Evolutionary conservation across 345 rosid genomes (phyloP).

Genomic region (Linum usitatissimum): DNA sequence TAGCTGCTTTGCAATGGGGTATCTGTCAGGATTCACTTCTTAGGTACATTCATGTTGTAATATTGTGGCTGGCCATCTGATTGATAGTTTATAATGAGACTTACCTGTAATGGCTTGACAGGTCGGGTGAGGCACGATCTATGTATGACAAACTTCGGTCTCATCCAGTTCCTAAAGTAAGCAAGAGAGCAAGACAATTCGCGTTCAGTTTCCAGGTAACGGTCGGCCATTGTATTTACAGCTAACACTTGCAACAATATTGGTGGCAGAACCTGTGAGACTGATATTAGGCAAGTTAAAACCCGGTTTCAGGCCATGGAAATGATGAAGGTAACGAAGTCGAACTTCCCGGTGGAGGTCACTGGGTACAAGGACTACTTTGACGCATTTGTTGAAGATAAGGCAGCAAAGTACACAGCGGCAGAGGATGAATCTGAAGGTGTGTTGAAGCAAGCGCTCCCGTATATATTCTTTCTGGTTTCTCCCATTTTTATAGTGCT

Average conservation of each 20-base stretch:
- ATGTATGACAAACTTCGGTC: constrained; percentile 85
- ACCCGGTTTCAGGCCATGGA: constrained; percentile 57
- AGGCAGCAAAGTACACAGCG: constrained; percentile 19
- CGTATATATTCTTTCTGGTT: constrained; percentile 49
- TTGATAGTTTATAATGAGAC: not conserved
- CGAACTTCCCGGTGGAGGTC: constrained; percentile 25
- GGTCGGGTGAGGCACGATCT: constrained; percentile 51
- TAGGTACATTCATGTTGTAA: constrained; percentile 24
- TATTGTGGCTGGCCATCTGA: not conserved
- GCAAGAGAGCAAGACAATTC: constrained; percentile 70
- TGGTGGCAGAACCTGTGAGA: not conserved
- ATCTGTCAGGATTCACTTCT: constrained; percentile 82
- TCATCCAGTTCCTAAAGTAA: constrained; percentile 61
- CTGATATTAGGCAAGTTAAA: not conserved
- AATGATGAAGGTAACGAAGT: constrained; percentile 56
- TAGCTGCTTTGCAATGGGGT: constrained; percentile 93
- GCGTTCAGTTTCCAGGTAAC: constrained; percentile 81
- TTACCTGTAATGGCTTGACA: constrained; percentile 21
- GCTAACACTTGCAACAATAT: not conserved
- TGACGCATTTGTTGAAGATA: constrained; percentile 57
- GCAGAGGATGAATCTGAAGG: constrained; percentile 27
- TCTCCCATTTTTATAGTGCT: constrained; percentile 60
- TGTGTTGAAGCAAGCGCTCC: constrained; percentile 45
- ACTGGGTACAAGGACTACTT: constrained; percentile 58
- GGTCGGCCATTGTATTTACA: too few species aligned